Conservation (phyloP, 345 rosid species). For the Rubroshorea leprosula region DNA sequence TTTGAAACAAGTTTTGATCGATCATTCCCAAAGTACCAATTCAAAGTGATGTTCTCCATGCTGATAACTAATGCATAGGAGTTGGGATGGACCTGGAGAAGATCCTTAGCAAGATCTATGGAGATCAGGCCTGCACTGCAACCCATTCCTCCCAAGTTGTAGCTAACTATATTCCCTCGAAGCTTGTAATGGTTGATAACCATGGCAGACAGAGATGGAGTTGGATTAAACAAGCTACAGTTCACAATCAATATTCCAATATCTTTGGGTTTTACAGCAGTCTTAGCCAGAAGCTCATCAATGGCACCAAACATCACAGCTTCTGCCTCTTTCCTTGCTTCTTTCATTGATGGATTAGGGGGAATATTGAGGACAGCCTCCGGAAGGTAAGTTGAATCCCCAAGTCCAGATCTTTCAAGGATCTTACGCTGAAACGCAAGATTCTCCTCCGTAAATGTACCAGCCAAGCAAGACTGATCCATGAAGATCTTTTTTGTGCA, state of each 20-base stretch:
- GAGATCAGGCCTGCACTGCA: constrained; percentile 63
- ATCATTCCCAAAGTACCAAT: constrained; percentile 51
- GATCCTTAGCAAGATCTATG: constrained; percentile 44
- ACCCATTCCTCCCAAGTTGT: constrained; percentile 61
- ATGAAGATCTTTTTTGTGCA: constrained; percentile 35
- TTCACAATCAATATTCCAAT: constrained; percentile 46
- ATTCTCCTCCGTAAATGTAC: constrained; percentile 35
- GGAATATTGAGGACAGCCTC: constrained; percentile 34
- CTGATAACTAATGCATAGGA: constrained; percentile 48
- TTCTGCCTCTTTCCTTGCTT: constrained; percentile 48
- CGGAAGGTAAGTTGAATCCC: constrained; percentile 48
- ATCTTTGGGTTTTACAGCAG: constrained; percentile 37
- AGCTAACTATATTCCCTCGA: constrained; percentile 42
- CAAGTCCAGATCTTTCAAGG: constrained; percentile 49
- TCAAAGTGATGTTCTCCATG: constrained; percentile 49
- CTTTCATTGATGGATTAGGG: constrained; percentile 40
- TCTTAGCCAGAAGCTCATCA: constrained; percentile 42
- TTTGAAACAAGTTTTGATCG: constrained; percentile 48
- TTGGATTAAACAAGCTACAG: constrained; percentile 48
- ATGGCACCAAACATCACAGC: constrained; percentile 46
- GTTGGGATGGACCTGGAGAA: constrained; percentile 45
- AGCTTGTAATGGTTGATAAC: constrained; percentile 44
- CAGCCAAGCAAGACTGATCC: constrained; percentile 25
- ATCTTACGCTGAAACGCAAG: constrained; percentile 42
- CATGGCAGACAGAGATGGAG: constrained; percentile 51